phyloP scores from a whole-genome alignment of 495 filamentous ascomycete genomes.

The Penicillium crystallinum region DNA sequence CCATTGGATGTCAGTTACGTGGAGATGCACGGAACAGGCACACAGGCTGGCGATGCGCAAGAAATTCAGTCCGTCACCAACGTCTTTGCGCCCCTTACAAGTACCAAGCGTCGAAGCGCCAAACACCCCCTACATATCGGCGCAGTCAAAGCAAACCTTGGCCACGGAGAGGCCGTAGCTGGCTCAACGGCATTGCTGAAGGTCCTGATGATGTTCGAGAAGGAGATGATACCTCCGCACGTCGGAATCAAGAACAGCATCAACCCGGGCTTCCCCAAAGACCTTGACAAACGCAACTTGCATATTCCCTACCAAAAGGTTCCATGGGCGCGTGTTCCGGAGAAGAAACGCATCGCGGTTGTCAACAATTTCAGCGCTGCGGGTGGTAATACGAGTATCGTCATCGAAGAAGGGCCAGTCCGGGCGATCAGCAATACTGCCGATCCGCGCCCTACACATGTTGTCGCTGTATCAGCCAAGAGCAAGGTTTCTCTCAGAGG shows the following conservation, averaged over 20 bases:
- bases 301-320: too few species aligned
- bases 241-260: background rate
- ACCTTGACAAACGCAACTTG: too few species aligned
- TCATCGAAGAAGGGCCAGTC: too few species aligned
- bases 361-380: too few species aligned
- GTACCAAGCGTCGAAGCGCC: background rate
- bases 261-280: too few species aligned
- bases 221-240: background rate
- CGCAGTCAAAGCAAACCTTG: conserved; percentile 35
- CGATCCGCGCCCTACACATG: too few species aligned
- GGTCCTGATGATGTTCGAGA: background rate
- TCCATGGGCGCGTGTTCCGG: too few species aligned
- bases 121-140: conserved; percentile 17
- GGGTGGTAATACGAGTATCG: too few species aligned
- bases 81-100: conserved; percentile 20
- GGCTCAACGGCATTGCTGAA: conserved; percentile 31
- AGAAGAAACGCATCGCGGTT: too few species aligned
- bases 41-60: conserved; percentile 33
- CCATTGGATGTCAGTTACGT: conserved; percentile 47
- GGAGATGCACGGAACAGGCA: conserved; percentile 47
- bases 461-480: too few species aligned
- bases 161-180: conserved; percentile 34
- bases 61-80: conserved; percentile 29
- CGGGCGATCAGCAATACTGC: too few species aligned
- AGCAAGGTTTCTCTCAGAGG: too few species aligned